Evolutionary conservation across 2,329 filamentous ascomycete genomes (phyloP), one percentile per base, ranked within the genome.

Genomic region (Diatrype stigma): DNA sequence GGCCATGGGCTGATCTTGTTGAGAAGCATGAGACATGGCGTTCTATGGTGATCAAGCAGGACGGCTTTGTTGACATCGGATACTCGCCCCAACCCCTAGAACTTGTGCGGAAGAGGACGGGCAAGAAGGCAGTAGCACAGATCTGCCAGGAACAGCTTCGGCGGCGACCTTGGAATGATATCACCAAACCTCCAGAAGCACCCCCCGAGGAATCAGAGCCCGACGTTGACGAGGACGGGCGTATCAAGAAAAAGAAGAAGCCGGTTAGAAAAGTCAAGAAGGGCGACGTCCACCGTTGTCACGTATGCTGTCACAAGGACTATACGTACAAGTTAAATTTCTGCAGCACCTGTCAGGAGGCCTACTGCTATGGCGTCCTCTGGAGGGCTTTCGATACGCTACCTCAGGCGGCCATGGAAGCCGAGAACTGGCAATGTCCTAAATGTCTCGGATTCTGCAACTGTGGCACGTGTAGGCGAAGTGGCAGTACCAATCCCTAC

Each of bases 101-200:
- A 52, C 76, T 89, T 48, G 90, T 89, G 47, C 78, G 85, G 32
- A 80, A 81, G 57, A 80, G 78, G 45, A 71, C 82, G 6, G 81
- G 80, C 16, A 91, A 86, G 67, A 96, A 91, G 65, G 87, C 91
- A 0, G 76, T 96, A 7, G 93, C 93, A 5, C 87, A 96, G 61
- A 85, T 97, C n/a, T 97, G 92, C 66, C 93, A 96, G 67, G 89
- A 95, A 58, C 90, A 96, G 60, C 74, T 97, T 16, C 84, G 81
- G 56, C 74, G 80, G 48, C 81, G 94, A 32, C 92, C 93, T 0
- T 96, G 86, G 78, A 86, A 87, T 19, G 90, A 96, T 62, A 85
- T 91, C 46, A 87, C 82, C 8, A 87, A 88, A 57, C 79, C 81
- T 3, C 69, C 67, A 3, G 70, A 66, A 63, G 48, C 51, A 16